Percentiles rank a stretch among this genome's conserved stretches.
Evolutionary conservation across 805 yeast genomes (phyloP).

Genomic region (Yarrowia sp.): DNA sequence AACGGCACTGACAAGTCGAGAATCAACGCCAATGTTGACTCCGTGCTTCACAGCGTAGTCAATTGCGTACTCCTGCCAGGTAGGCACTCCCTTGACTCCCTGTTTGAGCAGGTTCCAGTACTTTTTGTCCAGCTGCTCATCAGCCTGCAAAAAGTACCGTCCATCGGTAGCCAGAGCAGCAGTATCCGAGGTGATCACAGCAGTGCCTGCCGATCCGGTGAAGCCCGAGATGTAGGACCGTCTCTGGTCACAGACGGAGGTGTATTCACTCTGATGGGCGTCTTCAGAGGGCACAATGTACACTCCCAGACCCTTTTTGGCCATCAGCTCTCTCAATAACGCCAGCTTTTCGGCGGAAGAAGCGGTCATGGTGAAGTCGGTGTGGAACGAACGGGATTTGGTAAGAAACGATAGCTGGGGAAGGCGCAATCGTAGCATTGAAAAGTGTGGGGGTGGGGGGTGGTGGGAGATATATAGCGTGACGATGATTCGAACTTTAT

Average conservation of each 20-base stretch:
- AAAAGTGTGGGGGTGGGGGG: conserved; percentile 14
- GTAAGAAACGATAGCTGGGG: conserved; percentile 29
- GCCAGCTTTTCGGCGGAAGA: conserved; percentile 56
- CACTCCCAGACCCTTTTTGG: conserved; percentile 65
- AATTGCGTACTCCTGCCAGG: conserved; percentile 83
- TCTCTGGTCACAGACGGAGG: conserved; percentile 79
- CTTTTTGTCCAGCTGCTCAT: conserved; percentile 69
- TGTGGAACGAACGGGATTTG: conserved; percentile 29
- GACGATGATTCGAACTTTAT: conserved; percentile 11
- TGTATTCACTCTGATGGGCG: conserved; percentile 92
- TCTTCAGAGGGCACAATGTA: conserved; percentile 88
- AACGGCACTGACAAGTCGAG: conserved; percentile 66
- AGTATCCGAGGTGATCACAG: conserved; percentile 72
- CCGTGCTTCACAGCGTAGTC: conserved; percentile 59
- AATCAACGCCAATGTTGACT: conserved; percentile 80
- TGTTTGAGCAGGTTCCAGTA: conserved; percentile 84
- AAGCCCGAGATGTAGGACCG: conserved; percentile 83
- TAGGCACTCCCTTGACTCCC: conserved; percentile 70
- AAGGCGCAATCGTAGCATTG: conserved; percentile 35
- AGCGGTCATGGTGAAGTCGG: conserved; percentile 37
- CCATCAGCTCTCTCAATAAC: conserved; percentile 70
- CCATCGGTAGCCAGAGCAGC: conserved; percentile 94
- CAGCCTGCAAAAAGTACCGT: conserved; percentile 90
- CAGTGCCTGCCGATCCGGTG: conserved; percentile 93
- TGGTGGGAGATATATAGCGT: conserved; percentile 27